phyloP scores from a whole-genome alignment of 2,329 filamentous ascomycete species.

The Chrysoporthe puriensis region DNA sequence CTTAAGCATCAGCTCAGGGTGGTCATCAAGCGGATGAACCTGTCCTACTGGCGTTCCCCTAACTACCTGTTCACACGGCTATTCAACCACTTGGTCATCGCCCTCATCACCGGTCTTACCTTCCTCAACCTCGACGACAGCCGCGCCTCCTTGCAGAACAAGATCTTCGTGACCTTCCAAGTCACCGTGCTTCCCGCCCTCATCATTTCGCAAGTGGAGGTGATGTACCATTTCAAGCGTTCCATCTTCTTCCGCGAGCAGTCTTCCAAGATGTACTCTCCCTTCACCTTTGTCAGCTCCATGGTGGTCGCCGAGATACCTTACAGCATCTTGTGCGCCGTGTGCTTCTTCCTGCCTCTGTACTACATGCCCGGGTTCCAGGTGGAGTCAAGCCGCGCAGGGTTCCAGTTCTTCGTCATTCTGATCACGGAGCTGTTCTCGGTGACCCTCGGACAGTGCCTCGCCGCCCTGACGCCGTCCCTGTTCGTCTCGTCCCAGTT shows the following conservation, averaged over 20 bases:
- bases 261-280: conserved; percentile 83
- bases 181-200: conserved; percentile 82
- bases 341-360: conserved; percentile 78
- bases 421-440: conserved; percentile 84
- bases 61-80: conserved; percentile 89
- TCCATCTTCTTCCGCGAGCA: conserved; percentile 86
- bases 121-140: conserved; percentile 80
- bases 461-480: conserved; percentile 77
- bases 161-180: conserved; percentile 89
- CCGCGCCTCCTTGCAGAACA: conserved; percentile 77
- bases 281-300: conserved; percentile 75
- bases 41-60: conserved; percentile 82
- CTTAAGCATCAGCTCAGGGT: conserved; percentile 77
- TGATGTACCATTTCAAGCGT: conserved; percentile 79
- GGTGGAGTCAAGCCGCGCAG: conserved; percentile 64
- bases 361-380: conserved; percentile 85
- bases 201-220: conserved; percentile 82
- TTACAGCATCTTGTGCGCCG: conserved; percentile 79
- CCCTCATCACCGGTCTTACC: conserved; percentile 76
- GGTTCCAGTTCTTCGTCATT: conserved; percentile 86
- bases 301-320: conserved; percentile 86
- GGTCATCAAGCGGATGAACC: conserved; percentile 73
- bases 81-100: conserved; percentile 82
- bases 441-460: conserved; percentile 75
- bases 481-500: conserved; percentile 79